Conservation (phyloP, 768 basidiomycete species). For the Serendipita sp. region DNA sequence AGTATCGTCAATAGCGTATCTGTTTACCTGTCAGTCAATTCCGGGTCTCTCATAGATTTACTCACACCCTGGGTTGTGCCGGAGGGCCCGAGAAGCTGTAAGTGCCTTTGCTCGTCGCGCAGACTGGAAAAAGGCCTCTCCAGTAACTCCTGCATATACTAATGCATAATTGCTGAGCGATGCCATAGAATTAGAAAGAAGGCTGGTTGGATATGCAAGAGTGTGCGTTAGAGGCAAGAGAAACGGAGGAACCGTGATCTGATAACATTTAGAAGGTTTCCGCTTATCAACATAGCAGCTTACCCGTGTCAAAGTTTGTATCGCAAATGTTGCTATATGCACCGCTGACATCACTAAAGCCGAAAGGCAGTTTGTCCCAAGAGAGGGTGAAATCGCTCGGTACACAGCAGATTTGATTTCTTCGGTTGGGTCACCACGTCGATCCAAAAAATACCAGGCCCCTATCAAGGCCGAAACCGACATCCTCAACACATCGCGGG, state of each 20-base stretch:
- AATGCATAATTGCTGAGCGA: conserved; percentile 50
- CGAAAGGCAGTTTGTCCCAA: conserved; percentile 65
- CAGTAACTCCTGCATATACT: conserved; percentile 60
- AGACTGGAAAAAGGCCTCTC: conserved; percentile 48
- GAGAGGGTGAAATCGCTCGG: conserved; percentile 63
- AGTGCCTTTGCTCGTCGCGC: conserved; percentile 40
- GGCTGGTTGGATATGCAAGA: conserved; percentile 18
- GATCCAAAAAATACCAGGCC: conserved; percentile 67
- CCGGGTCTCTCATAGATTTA: conserved; percentile 16
- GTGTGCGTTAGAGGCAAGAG: conserved; percentile 13
- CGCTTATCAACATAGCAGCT: conserved; percentile 2
- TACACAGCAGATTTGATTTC: conserved; percentile 47
- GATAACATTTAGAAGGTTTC: neutral
- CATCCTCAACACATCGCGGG: conserved; percentile 61
- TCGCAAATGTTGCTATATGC: conserved; percentile 37
- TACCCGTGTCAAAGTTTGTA: neutral
- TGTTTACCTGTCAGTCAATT: conserved; percentile 22
- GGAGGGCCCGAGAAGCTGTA: conserved; percentile 25
- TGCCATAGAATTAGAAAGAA: conserved; percentile 24
- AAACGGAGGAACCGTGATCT: conserved; percentile 12
- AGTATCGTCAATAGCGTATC: conserved; percentile 59
- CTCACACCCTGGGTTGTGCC: conserved; percentile 23
- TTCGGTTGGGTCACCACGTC: conserved; percentile 6
- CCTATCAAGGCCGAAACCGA: conserved; percentile 72
- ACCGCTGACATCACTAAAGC: conserved; percentile 59